Evolutionary conservation across 192 early-diverging fungal species (phyloP), one percentile per base, ranked within the genome.

Genomic region (Coemansia sp.): DNA sequence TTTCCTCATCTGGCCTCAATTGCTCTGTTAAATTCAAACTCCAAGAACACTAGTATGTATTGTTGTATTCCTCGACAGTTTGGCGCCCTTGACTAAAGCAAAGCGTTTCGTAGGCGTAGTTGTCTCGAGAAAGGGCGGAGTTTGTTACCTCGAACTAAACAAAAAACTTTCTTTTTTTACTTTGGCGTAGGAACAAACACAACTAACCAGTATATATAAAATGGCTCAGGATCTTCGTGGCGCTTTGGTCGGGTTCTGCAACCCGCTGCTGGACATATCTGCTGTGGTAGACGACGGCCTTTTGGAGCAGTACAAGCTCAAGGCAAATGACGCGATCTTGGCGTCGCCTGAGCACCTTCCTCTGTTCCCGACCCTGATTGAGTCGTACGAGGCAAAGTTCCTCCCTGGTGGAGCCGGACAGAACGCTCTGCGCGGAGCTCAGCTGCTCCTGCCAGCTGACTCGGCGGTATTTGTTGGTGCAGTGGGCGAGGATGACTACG

Each of bases 251-350:
- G 95, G 92, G 69, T 92, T 97, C 84, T 96, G 92, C 79, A 99
- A 99, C 88, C 97, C 97, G 47, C 85, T 99, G 69, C 90, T 99
- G 69, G 97, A 99, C 86, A 99, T 99, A 76, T 95, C 92, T 56
- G 91, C 92, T 69, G 82, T 87, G 32, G 94, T 90, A 35, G 78
- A 87, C 67, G 83, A 87, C 32, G 86, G 80, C 0, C 84, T 98
- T 45, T 81, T 99, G 53, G 74, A 75, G 40, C 94, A 96, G 87
- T 97, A 92, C 81, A 87, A 87, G 50, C 87, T 99, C 73, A 92
- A 96, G 83, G 87, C 93, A 66, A 97, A 99, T 87, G 90, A 94
- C 78, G 93, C 95, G 61, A 99, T 99, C 61, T 88, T 99, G 67
- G 98, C 95, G 52, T 91, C 88, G 40, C 91, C 90, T 34, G 85